Evolutionary conservation across 148 eudicot species (phyloP).

Genomic region (Cornus controversa): DNA sequence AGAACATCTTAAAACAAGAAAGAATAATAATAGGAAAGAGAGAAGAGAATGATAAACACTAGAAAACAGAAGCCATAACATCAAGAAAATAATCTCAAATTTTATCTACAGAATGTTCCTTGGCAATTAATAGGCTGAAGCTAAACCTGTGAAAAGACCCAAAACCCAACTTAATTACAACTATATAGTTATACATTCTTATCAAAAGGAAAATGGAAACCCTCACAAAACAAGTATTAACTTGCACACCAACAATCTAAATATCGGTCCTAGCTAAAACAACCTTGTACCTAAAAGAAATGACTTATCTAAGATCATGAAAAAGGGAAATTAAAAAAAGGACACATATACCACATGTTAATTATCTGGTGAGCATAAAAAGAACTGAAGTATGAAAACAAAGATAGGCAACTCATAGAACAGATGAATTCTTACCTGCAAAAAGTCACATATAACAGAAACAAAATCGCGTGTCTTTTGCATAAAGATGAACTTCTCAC

Average conservation of each 20-base stretch:
- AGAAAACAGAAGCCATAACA: too few relatives aligned
- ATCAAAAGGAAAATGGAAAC: not conserved
- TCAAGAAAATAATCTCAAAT: not conserved
- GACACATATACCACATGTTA: not conserved
- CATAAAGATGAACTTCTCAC: slow-evolving; percentile 98
- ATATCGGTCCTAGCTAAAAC: too few relatives aligned
- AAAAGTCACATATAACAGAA: slow-evolving; percentile 87
- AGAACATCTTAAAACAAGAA: too few relatives aligned
- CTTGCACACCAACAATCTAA: not conserved
- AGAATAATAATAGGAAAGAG: too few relatives aligned
- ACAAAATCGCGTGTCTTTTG: slow-evolving; percentile 97
- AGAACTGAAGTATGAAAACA: not conserved
- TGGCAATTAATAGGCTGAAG: not conserved
- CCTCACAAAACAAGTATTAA: too few relatives aligned
- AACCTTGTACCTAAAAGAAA: not conserved
- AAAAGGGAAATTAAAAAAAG: not conserved
- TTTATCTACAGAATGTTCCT: not conserved
- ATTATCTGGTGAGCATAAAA: not conserved
- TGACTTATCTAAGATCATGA: not conserved
- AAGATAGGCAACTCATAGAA: slow-evolving; percentile 24
- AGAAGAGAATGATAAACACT: too few relatives aligned
- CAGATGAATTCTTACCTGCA: slow-evolving; percentile 72
- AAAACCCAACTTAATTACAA: not conserved
- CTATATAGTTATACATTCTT: not conserved
- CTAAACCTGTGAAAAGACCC: not conserved